These are phyloP conservation scores for Ganoderma boninense DNA, from an alignment of 1,284 basidiomycete species.

Conservation along the genomic window DNA sequence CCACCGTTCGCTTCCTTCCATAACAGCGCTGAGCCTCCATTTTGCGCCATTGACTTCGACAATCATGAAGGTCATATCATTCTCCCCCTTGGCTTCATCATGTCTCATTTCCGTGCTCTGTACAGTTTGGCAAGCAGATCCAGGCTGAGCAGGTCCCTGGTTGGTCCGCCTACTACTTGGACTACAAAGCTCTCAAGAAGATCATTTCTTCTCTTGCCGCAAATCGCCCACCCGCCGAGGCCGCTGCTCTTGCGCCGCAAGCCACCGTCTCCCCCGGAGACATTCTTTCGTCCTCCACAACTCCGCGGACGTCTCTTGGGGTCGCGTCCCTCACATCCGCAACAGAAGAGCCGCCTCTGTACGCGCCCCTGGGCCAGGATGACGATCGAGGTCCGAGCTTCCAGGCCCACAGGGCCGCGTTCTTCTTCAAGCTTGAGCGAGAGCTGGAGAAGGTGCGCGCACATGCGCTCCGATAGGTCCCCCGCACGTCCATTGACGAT, in stretches of 20 bases:
- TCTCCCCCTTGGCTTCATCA: constrained; percentile 11
- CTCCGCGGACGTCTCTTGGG: constrained; percentile 9
- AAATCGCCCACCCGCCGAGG: constrained; percentile 89
- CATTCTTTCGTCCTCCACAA: constrained; percentile 44
- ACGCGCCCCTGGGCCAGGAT: constrained; percentile 67
- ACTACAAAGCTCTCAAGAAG: constrained; percentile 99
- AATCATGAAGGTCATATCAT: constrained; percentile 46
- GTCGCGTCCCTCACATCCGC: background rate
- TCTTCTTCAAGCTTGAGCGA: constrained; percentile 99
- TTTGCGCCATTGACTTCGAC: constrained; percentile 13
- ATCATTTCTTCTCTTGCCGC: constrained; percentile 98
- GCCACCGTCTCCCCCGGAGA: constrained; percentile 78
- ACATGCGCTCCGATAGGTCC: constrained; percentile 3
- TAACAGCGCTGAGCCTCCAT: constrained; percentile 7
- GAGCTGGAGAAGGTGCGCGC: constrained; percentile 93
- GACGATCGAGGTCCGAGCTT: constrained; percentile 79
- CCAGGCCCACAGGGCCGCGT: constrained; percentile 95
- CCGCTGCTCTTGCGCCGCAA: constrained; percentile 81
- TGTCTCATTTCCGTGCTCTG: constrained; percentile 20
- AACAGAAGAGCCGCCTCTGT: constrained; percentile 60
- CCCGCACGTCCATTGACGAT: constrained; percentile 5
- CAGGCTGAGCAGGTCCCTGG: constrained; percentile 97
- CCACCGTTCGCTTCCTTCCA: constrained; percentile 17
- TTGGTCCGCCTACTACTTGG: constrained; percentile 96
- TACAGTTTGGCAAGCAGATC: constrained; percentile 97